Percentiles rank a stretch among this genome's conserved stretches.
phyloP scores from a whole-genome alignment of 257 asterid species.

The Gentiana straminea region DNA sequence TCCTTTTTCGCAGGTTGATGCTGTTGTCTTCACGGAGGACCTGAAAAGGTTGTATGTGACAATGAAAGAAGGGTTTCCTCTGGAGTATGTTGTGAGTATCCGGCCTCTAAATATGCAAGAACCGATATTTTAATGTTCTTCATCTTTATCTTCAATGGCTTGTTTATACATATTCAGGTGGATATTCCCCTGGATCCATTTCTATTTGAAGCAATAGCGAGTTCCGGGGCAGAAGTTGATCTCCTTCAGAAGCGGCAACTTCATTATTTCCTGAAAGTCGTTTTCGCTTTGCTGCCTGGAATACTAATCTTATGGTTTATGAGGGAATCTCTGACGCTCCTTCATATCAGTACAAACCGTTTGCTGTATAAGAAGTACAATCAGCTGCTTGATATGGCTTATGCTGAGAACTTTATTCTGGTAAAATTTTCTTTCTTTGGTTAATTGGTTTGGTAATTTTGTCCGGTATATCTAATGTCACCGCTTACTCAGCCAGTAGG shows the following conservation, averaged over 20 bases:
- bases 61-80: conserved; percentile 98
- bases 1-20: conserved; percentile 58
- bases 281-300: conserved; percentile 82
- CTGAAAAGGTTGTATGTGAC: conserved; percentile 80
- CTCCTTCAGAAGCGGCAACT: conserved; percentile 79
- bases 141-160: conserved; percentile 9
- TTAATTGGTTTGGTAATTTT: conserved; percentile 3
- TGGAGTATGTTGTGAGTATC: conserved; percentile 77
- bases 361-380: conserved; percentile 71
- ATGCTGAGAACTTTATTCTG: conserved; percentile 88
- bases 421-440: conserved; percentile 29
- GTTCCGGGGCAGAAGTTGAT: conserved; percentile 92
- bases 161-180: conserved; percentile 44
- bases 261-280: conserved; percentile 77
- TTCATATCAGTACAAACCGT: conserved; percentile 66
- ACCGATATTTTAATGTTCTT: conserved; percentile 2
- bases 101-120: conserved; percentile 8
- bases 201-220: conserved; percentile 82
- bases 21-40: conserved; percentile 94
- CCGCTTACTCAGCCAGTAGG: conserved; percentile 67
- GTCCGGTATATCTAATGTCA: conserved; percentile 17
- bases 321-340: conserved; percentile 77
- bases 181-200: conserved; percentile 97
- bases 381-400: conserved; percentile 85
- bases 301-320: conserved; percentile 76